Evolutionary conservation across 352 stramenopile species (phyloP).

Genomic region (Thalassiosira exigua): DNA sequence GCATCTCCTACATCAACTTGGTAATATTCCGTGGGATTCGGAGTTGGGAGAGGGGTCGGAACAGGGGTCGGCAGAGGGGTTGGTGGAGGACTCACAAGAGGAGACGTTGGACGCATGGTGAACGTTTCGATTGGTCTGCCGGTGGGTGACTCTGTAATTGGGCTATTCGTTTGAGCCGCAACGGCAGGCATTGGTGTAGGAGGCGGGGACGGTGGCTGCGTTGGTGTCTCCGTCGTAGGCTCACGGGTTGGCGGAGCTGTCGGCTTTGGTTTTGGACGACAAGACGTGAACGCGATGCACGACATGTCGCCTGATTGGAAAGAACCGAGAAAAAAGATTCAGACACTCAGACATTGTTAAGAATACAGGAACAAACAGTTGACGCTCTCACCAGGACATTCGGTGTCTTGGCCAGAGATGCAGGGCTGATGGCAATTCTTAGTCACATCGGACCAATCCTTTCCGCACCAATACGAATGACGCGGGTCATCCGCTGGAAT

Average conservation of each 20-base stretch:
- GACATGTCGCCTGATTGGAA: too few species aligned
- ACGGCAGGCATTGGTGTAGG: background rate
- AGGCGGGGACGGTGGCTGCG: slow-evolving; percentile 5
- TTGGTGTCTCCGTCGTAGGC: slow-evolving; percentile 1
- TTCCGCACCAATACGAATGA: slow-evolving; percentile 55
- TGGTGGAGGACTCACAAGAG: too few species aligned
- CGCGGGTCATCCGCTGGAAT: slow-evolving; percentile 49
- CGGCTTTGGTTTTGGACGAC: slow-evolving; percentile 28
- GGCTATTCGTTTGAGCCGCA: background rate
- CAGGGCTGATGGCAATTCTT: slow-evolving; percentile 39
- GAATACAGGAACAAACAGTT: too few species aligned
- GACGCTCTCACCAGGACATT: too few species aligned
- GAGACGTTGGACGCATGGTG: slow-evolving; percentile 2
- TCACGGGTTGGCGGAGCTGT: slow-evolving; percentile 11
- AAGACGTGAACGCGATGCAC: slow-evolving; percentile 52
- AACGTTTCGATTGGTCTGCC: background rate
- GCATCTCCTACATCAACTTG: background rate
- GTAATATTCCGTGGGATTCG: too few species aligned
- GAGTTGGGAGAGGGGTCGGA: too few species aligned
- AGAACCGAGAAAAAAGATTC: too few species aligned
- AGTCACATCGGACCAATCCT: slow-evolving; percentile 31
- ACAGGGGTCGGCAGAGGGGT: too few species aligned
- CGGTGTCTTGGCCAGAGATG: slow-evolving; percentile 43
- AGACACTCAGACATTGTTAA: too few species aligned
- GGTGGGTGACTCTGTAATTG: too few species aligned